A percentile compares a stretch with the other conserved stretches of the same genome.
Evolutionary conservation across 371 early-diverging fungal species (phyloP).

Genomic region (Apophysomyces trapeziformis): DNA sequence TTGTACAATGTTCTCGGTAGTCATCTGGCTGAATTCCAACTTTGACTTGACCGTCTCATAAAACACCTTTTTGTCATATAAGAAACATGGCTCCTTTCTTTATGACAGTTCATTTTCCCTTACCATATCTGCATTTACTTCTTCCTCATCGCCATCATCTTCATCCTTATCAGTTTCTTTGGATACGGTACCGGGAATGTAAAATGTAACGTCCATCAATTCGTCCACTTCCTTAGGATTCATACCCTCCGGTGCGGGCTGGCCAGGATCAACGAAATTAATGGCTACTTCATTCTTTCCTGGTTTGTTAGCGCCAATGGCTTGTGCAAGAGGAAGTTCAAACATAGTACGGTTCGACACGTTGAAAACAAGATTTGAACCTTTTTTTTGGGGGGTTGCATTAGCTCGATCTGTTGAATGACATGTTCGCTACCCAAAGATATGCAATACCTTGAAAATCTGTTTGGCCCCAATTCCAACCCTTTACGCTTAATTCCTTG

Average conservation of each 20-base stretch:
- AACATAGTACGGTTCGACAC: constrained; percentile 86
- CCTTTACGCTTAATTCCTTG: constrained; percentile 86
- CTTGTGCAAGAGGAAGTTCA: constrained; percentile 89
- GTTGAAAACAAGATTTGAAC: constrained; percentile 78
- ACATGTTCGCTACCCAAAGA: not conserved
- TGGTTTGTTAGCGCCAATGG: constrained; percentile 86
- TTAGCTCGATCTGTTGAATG: not conserved
- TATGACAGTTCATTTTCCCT: not conserved
- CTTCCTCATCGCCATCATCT: constrained; percentile 66
- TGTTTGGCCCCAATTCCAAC: constrained; percentile 97
- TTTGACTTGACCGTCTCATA: constrained; percentile 92
- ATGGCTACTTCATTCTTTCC: constrained; percentile 93
- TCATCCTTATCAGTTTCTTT: constrained; percentile 57
- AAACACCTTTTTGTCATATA: constrained; percentile 61
- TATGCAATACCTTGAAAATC: constrained; percentile 71
- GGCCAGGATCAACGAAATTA: constrained; percentile 81
- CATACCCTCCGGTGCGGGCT: constrained; percentile 58
- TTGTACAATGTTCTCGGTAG: constrained; percentile 87
- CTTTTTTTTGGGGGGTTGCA: constrained; percentile 34
- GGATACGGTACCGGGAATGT: constrained; percentile 85
- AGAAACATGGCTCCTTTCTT: not conserved
- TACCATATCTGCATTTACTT: constrained; percentile 76
- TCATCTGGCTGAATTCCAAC: constrained; percentile 85
- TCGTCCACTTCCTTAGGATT: constrained; percentile 70
- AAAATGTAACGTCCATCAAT: constrained; percentile 92